Conservation (phyloP, 208 protist genomes). For the Acanthamoeba culbertsoni region DNA sequence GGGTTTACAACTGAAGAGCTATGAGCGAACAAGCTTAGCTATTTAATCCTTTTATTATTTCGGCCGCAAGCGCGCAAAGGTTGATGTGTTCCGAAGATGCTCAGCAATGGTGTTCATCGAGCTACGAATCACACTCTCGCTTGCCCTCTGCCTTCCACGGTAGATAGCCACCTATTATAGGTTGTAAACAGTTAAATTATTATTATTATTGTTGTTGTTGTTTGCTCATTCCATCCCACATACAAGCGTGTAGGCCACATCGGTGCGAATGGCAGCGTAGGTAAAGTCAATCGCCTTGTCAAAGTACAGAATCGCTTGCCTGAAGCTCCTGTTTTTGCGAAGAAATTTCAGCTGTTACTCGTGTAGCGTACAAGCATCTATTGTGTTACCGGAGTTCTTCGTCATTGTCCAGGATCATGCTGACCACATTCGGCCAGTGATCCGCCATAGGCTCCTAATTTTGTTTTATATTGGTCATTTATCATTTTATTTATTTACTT, state of each 20-base stretch:
- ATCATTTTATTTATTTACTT: not conserved
- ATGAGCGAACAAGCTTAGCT: too few relatives aligned
- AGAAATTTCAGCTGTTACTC: not conserved
- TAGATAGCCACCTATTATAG: not conserved
- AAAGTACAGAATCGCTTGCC: not conserved
- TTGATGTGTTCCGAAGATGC: conserved; percentile 5
- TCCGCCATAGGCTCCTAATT: not conserved
- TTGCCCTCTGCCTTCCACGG: not conserved
- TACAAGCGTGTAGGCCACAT: not conserved
- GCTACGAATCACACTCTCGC: not conserved
- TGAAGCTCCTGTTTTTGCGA: not conserved
- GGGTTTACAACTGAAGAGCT: too few relatives aligned
- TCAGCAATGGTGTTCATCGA: conserved; percentile 38
- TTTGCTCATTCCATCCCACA: too few relatives aligned
- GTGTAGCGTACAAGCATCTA: not conserved
- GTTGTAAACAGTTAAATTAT: not conserved
- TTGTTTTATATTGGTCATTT: not conserved
- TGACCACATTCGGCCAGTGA: conserved; percentile 37
- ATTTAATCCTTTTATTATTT: not conserved
- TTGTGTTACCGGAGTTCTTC: not conserved
- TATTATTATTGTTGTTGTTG: too few relatives aligned
- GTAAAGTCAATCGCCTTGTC: conserved; percentile 39
- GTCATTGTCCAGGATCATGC: conserved; percentile 28
- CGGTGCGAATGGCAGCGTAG: not conserved
- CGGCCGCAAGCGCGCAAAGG: not conserved